Evolutionary conservation across 805 yeast genomes (phyloP).

Genomic region (Candida dendrica): DNA sequence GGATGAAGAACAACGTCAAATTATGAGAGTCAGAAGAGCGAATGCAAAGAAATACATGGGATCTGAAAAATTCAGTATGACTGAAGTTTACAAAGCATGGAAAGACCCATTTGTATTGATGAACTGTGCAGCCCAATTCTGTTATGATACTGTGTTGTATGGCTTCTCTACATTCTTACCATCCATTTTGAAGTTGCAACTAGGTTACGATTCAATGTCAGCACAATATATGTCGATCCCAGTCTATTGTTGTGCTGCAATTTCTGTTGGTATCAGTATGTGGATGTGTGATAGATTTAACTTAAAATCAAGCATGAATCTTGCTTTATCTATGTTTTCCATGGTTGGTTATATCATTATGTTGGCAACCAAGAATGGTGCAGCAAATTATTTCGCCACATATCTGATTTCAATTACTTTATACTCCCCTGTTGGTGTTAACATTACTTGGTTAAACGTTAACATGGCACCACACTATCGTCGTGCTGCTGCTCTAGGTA

Average conservation of each 20-base stretch:
- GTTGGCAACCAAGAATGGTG: constrained; percentile 21
- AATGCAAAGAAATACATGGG: constrained; percentile 24
- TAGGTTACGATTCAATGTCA: constrained; percentile 18
- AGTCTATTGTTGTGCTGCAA: constrained; percentile 27
- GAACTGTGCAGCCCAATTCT: constrained; percentile 29
- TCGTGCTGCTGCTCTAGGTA: constrained; percentile 35
- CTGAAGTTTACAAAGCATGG: constrained; percentile 25
- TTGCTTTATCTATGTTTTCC: constrained; percentile 20
- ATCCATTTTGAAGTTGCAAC: constrained; percentile 24
- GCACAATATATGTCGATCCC: constrained; percentile 37
- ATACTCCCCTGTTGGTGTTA: constrained; percentile 31
- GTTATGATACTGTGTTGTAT: constrained; percentile 29
- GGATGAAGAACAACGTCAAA: constrained; percentile 22
- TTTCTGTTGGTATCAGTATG: constrained; percentile 19
- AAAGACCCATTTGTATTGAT: constrained; percentile 27
- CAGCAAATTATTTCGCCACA: constrained; percentile 30
- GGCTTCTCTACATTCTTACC: constrained; percentile 36
- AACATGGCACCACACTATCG: constrained; percentile 36
- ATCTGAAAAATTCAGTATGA: constrained; percentile 21
- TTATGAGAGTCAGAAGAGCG: constrained; percentile 20
- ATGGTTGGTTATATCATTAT: constrained; percentile 27
- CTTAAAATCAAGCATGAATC: constrained; percentile 27
- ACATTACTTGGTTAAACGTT: constrained; percentile 34
- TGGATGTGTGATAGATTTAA: constrained; percentile 22
- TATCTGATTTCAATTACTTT: constrained; percentile 29